Evolutionary conservation across 2,329 filamentous ascomycete species (phyloP), one percentile per base, ranked within the genome.

Genomic region (Lachnellula subtilissima): DNA sequence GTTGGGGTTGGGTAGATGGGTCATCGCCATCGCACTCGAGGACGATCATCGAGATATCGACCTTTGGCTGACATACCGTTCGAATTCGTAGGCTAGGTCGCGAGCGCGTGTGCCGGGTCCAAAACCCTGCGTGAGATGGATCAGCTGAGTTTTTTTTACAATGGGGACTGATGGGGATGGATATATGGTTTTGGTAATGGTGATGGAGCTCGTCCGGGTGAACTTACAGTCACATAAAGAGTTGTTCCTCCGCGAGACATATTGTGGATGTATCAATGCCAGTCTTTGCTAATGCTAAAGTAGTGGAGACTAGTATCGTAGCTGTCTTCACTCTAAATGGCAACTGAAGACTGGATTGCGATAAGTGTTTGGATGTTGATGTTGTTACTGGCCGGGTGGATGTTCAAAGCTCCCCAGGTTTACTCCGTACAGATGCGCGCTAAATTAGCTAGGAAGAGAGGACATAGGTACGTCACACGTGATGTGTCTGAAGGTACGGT

Each of bases 31-130:
- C 64, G 69, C 70, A 70, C 64, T 69, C 65, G 67, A 69, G 59
- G 67, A 61, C 69, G 68, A 70, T 70, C 66, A 71, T 73, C 69
- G 69, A 75, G 71, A 73, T 71, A 76, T 76, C 75, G 77, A 75
- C 71, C 73, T 73, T 61, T 73, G 75, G 73, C 71, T 81, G 82
- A 96, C 92, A 85, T 96, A 97, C 91, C 93, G 91, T 92, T 97
- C 93, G 89, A 97, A 97, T 83, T 97, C 93, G 89, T 96, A 97
- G 81, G 93, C 91, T 75, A 97, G 89, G 82, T 99, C 92, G 85
- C 94, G 91, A 75, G 94, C 91, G 81, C 94, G 91, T 75, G 93
- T 97, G 76, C 93, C 91, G 78, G 96, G 91, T 84, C 93, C 95
- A 77, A 99, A 99, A 83, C 94, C 94, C 67, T 69, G 45, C 50